Base-by-base conservation (phyloP, 108 stramenopile genomes). In the Mediolabrus comicus region DNA sequence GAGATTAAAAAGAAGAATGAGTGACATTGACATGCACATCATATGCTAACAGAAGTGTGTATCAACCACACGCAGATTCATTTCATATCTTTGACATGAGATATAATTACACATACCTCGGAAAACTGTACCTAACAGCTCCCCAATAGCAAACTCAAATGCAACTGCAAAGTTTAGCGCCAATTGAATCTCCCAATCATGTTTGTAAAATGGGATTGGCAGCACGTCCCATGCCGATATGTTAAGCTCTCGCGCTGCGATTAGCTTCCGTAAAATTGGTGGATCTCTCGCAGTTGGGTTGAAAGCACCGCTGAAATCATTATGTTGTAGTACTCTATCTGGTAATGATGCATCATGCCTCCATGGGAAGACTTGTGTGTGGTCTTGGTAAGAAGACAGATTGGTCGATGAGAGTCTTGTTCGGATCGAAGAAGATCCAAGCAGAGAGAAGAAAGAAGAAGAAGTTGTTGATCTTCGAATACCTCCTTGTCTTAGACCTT, bases 161-260 rank as follows among this genome's bases (percentile, higher is more conserved):
- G 62, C 71, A 11, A 36, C 10, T 22, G 29, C 29, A 54, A 71
- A 79, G 31, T 71, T 71, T 1, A 31, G 28, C 17, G 70, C 53
- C 70, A 79, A 65, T 4, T 71, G 70, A 43, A 30, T 16, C 65
- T 79, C 77, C 77, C 77, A 79, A 0, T 46, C 70, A 53, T 63
- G 72, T 1, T 17, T 55, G 46, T 41, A 58, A 49, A 71, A 66
- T 2, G 68, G 68, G 9, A 79, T 38, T 2, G 77, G 70, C 64
- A 79, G 7, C 25, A 71, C 65, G 16, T 79, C 70, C 70, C 64
- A 79, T 7, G 63, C 41, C 1, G 62, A 64, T 9, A 62, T 19
- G 29, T 71, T 71, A 57, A 79, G 38, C 54, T 79, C 77, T 31
- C 53, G 38, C 3, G 62, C 58, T 17, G 77, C 55, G 31, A 79